Base-by-base conservation (phyloP, 2,329 filamentous ascomycete genomes). In the Ramularia endophylla region DNA sequence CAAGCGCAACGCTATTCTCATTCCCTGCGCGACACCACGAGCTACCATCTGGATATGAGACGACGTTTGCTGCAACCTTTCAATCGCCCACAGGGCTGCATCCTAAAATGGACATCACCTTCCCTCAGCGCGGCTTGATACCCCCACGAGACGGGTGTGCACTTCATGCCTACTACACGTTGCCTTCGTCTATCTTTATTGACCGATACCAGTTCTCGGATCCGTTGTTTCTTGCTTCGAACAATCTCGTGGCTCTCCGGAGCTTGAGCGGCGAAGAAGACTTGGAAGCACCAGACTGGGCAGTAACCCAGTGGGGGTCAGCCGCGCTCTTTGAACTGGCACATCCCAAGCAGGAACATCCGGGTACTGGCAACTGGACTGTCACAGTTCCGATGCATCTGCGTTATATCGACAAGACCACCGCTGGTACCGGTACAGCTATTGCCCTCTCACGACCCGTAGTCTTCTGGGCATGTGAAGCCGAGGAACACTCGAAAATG, bases 401-500 rank as follows among this genome's bases (percentile, higher is more conserved):
- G 3, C 83, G 90, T 22, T 97, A 95, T 61, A 72, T 94, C 4
- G 62, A 66, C 2, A 34, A 39, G 12, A 44, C 36, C 9, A 33
- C 39, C 13, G 11, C 37, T 7, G 52, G 70, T 4, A 46, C 58
- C 12, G 54, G 62, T 36, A 43, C 46, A 0, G 17, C 32, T 16
- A 63, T 81, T 1, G 67, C 78, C n/a, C 62, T 92, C 0, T 85
- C 90, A 0, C 89, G 84, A 68, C 90, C 90, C 0, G 76, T 78
- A 0, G 76, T 95, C 0, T 95, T 95, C 69, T 95, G 89, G 89
- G 87, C 88, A 0, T 97, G 90, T 58, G 72, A 76, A 6, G 77
- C 81, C 0, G 75, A 78, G 8, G 74, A 78, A 38, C 78, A 75
- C 1, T 73, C 73, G 1, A 83, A 85, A 55, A 85, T 90, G 64